Percentiles rank a stretch among this genome's conserved stretches.
Evolutionary conservation across 2,329 filamentous ascomycete genomes (phyloP).

Genomic region (Elsinoe batatas): DNA sequence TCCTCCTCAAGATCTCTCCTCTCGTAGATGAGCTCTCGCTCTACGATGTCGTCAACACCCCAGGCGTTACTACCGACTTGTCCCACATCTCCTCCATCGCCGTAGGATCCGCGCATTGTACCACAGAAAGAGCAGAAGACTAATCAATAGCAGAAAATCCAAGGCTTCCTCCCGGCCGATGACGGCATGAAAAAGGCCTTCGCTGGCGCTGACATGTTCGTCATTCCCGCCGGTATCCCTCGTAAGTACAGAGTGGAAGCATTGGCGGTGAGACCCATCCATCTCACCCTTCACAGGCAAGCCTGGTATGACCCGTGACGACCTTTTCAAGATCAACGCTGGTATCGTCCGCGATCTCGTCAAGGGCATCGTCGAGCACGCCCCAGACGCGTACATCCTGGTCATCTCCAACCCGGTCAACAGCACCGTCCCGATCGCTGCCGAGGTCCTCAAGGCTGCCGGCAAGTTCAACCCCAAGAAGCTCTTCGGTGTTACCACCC

Average conservation of each 20-base stretch:
- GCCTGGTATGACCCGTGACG: slow-evolving; percentile 98
- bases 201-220: slow-evolving; percentile 86
- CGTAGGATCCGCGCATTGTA: slow-evolving; percentile 38
- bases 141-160: slow-evolving; percentile 56
- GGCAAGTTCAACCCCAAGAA: slow-evolving; percentile 90
- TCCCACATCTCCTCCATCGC: slow-evolving; percentile 93
- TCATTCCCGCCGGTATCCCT: slow-evolving; percentile 96
- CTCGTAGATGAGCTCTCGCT: slow-evolving; percentile 86
- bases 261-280: not conserved
- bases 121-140: not conserved
- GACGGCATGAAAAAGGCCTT: slow-evolving; percentile 77
- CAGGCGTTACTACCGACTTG: slow-evolving; percentile 89
- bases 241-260: slow-evolving; percentile 44
- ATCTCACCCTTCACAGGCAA: slow-evolving; percentile 54
- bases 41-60: slow-evolving; percentile 99
- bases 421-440: slow-evolving; percentile 94
- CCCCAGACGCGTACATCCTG: slow-evolving; percentile 87
- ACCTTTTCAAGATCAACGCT: slow-evolving; percentile 99
- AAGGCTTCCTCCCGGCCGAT: slow-evolving; percentile 78
- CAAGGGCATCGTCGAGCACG: slow-evolving; percentile 75
- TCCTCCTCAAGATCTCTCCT: slow-evolving; percentile 85
- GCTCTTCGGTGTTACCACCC: slow-evolving; percentile 96
- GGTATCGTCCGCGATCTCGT: slow-evolving; percentile 93
- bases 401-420: slow-evolving; percentile 99
- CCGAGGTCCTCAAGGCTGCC: slow-evolving; percentile 89